Evolutionary conservation across 1,284 basidiomycete species (phyloP).

Genomic region (Peniophora sp.): DNA sequence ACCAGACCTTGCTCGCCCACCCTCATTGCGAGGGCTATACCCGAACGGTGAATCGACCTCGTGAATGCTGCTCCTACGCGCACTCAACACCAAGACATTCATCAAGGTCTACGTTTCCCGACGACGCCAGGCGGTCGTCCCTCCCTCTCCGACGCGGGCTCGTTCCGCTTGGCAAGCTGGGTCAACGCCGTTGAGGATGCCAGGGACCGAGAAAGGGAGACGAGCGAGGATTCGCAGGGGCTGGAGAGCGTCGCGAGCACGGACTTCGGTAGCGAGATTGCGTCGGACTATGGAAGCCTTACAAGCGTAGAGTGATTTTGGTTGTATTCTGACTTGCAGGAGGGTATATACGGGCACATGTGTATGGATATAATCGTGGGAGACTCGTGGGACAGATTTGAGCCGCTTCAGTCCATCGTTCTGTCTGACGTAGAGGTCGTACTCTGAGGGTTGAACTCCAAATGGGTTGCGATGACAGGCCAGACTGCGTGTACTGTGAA

Average conservation of each 20-base stretch:
- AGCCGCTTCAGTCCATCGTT: background rate
- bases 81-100: slow-evolving; percentile 11
- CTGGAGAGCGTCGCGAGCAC: slow-evolving; percentile 35
- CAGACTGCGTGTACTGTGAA: slow-evolving; percentile 38
- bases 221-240: slow-evolving; percentile 23
- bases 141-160: background rate
- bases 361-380: too few species aligned
- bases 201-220: slow-evolving; percentile 14
- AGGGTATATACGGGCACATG: background rate
- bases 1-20: slow-evolving; percentile 12
- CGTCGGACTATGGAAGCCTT: slow-evolving; percentile 40
- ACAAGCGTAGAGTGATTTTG: slow-evolving; percentile 46
- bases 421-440: background rate
- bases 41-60: slow-evolving; percentile 26
- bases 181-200: slow-evolving; percentile 17
- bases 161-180: slow-evolving; percentile 1
- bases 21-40: slow-evolving; percentile 17
- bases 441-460: slow-evolving; percentile 47
- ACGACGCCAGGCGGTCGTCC: background rate
- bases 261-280: slow-evolving; percentile 25
- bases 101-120: slow-evolving; percentile 10
- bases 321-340: background rate
- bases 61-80: slow-evolving; percentile 7
- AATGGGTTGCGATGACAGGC: slow-evolving; percentile 55
- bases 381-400: too few species aligned